Base-by-base conservation (phyloP, 352 stramenopile genomes). In the Phytophthora meadii region DNA sequence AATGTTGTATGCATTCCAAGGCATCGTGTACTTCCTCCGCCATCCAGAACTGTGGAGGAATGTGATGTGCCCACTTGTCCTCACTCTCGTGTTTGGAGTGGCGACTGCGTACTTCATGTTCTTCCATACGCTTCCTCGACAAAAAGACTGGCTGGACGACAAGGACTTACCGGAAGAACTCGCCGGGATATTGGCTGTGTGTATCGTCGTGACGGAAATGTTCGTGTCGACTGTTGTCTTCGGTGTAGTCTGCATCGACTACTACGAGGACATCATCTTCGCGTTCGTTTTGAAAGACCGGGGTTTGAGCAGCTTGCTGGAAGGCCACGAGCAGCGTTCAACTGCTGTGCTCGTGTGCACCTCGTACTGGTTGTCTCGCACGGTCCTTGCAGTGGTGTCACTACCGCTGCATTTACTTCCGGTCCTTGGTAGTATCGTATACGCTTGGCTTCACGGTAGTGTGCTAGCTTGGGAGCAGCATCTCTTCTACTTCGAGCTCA, bases 401-500 rank as follows among this genome's bases (percentile, higher is more conserved):
- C 46, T 84, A 48, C 79, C 74, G 32, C 65, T 88, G 22, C 74
- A 86, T 51, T 54, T 86, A n/a, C 74, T 86, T 24, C 79, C 79
- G 28, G 39, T 86, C 30, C 22, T 88, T 45, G 74, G 74, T 36
- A 79, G 55, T 19, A 9, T 81, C 32, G 36, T 77, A 17, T 88
- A 82, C 61, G 68, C 76, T 24, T 85, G 70, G 69, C 54, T 88
- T 62, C 82, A 88, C 51, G 72, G 71, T 41, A 52, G 66, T 8
- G 56, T 85, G 24, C 46, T 82, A 46, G 74, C 65, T 10, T 88
- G 79, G 79, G 76, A 88, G 52, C 64, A 77, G 46, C 75, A 81
- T 36, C 45, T 76, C 47, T 79, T 74, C 62, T 88, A 84, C 57
- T 86, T 88, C 55, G 76, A 84, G 56, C 63, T 84, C 49, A 81